Percentiles rank a stretch among this genome's conserved stretches.
Conservation (phyloP, 352 stramenopile species). For the Pythium apleroticum region DNA sequence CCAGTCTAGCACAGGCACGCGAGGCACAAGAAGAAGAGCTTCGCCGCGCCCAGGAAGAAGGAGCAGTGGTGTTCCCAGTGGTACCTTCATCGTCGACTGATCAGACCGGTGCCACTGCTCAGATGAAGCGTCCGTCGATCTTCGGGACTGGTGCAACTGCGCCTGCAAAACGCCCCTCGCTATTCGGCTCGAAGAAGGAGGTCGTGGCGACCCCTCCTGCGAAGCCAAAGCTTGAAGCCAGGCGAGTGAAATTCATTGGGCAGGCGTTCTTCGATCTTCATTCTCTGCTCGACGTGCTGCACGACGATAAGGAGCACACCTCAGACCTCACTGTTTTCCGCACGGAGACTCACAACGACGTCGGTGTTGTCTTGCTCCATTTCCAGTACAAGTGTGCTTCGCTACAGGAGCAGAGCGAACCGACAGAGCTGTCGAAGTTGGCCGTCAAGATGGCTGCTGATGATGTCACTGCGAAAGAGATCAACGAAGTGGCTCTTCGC, state of each 20-base stretch:
- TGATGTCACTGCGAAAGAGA: conserved; percentile 23
- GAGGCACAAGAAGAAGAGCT: not conserved
- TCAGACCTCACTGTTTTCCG: conserved; percentile 42
- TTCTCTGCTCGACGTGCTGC: conserved; percentile 42
- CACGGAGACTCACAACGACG: conserved; percentile 37
- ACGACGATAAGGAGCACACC: conserved; percentile 43
- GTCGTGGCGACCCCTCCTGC: not conserved
- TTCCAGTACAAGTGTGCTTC: conserved; percentile 53
- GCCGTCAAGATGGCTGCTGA: conserved; percentile 39
- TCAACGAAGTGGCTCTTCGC: conserved; percentile 30
- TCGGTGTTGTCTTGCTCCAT: conserved; percentile 38
- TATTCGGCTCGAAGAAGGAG: not conserved
- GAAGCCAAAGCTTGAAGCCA: conserved; percentile 23
- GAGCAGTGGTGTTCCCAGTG: not conserved
- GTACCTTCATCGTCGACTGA: not conserved
- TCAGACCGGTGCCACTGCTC: not conserved
- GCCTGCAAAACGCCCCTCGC: not conserved
- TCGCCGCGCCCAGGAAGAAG: not conserved
- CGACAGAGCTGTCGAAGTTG: conserved; percentile 22
- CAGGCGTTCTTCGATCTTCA: conserved; percentile 45
- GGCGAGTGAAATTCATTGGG: conserved; percentile 37
- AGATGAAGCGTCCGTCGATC: not conserved
- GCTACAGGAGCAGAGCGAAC: conserved; percentile 29
- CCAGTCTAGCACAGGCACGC: not conserved
- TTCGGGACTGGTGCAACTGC: not conserved